Conservation (phyloP, 768 basidiomycete species). For the Amanita molliuscula region DNA sequence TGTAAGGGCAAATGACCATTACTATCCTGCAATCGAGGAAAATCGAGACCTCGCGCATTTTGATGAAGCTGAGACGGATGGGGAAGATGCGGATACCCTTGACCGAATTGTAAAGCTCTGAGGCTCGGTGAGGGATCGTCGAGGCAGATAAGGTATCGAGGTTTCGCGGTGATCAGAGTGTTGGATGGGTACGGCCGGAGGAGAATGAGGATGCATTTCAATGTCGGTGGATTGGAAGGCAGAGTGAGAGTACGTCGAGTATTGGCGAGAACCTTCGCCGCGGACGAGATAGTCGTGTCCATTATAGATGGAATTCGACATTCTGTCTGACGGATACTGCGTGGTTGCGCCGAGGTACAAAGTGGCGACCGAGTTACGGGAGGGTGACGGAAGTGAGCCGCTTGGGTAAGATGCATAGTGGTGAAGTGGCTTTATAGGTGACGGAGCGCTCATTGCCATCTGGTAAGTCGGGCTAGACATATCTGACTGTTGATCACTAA, state of each 20-base stretch:
- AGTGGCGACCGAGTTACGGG: slow-evolving; percentile 31
- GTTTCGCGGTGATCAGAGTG: slow-evolving; percentile 31
- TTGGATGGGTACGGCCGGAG: slow-evolving; percentile 25
- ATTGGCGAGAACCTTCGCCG: slow-evolving; percentile 33
- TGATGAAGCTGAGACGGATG: slow-evolving; percentile 31
- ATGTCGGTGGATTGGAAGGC: slow-evolving; percentile 35
- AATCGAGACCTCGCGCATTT: slow-evolving; percentile 32
- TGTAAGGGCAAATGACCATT: slow-evolving; percentile 19
- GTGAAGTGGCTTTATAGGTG: slow-evolving; percentile 34
- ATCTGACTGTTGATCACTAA: slow-evolving; percentile 34
- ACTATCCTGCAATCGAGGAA: slow-evolving; percentile 26
- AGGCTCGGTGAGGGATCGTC: slow-evolving; percentile 49
- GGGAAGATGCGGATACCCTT: slow-evolving; percentile 39
- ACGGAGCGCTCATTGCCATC: slow-evolving; percentile 33
- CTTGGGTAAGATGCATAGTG: slow-evolving; percentile 30
- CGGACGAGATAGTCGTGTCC: slow-evolving; percentile 36
- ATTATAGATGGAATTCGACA: slow-evolving; percentile 35
- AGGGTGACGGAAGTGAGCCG: slow-evolving; percentile 28
- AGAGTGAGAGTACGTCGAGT: slow-evolving; percentile 42
- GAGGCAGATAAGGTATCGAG: slow-evolving; percentile 40
- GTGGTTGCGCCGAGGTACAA: slow-evolving; percentile 29
- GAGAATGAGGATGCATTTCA: slow-evolving; percentile 28
- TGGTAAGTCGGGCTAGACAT: slow-evolving; percentile 34
- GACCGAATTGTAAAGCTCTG: slow-evolving; percentile 39
- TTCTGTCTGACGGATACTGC: slow-evolving; percentile 40